Base-by-base conservation (phyloP, 2,329 filamentous ascomycete species). In the Aspergillus pseudoviridinutans region DNA sequence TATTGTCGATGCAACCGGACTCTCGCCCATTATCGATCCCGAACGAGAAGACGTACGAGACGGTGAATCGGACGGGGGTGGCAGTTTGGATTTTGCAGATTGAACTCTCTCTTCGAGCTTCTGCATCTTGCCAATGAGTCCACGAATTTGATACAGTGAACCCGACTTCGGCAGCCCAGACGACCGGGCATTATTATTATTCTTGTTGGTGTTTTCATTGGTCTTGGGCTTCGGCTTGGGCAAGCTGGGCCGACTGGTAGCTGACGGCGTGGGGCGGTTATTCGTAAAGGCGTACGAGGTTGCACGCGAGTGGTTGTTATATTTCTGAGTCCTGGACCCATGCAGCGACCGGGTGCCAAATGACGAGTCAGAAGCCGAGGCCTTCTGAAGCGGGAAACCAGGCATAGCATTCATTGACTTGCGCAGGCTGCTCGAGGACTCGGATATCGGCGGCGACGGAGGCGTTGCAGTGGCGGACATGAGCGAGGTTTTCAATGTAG, bases 91-190 rank as follows among this genome's bases (percentile, higher is more conserved):
- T 65, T 92, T 87, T 20, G 89, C 94, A 25, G 88, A 91, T 60
- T 97, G 92, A 9, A 99, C 93, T 49, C 94, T 86, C 61, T 94
- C 91, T 74, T 97, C 94, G 60, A 99, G 87, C 64, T 91, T 90
- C 75, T 97, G 91, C 92, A 97, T 97, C 77, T 97, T 94, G 28
- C 91, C 92, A 58, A 95, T 96, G 63, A 99, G 86, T 29, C 88
- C 89, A 62, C 93, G 91, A 68, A 99, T 96, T 72, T 99, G 94
- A 64, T 90, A 89, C 51, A 99, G 84, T 1, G 94, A 97, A 61
- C 84, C 82, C 29, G 85, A 87, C 59, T 83, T 80, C 49, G 84
- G 82, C 54, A 86, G 68, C 28, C 73, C 72, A n/a, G 68, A 72
- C 54, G 66, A 70, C 57, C 65, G 69, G 80, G 85, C 60, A 25